A percentile compares a stretch with the other conserved stretches of the same genome.
Evolutionary conservation across 768 basidiomycete genomes (phyloP).

Genomic region (Amanita inopinata): DNA sequence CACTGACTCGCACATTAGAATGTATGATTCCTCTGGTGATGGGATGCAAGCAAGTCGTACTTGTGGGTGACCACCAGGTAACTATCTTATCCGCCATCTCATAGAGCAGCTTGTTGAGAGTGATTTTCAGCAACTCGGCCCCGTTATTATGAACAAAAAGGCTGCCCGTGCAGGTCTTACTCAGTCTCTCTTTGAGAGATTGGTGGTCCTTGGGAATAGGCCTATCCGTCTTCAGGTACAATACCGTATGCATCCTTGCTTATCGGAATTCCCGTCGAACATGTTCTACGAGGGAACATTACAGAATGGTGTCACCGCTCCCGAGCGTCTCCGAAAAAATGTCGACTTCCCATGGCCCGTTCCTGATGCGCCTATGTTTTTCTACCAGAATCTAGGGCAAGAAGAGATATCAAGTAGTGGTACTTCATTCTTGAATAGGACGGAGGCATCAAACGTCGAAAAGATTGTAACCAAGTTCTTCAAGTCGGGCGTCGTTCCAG

Average conservation of each 20-base stretch:
- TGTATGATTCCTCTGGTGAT: constrained; percentile 99
- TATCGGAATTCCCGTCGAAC: constrained; percentile 98
- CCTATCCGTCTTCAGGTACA: constrained; percentile 99
- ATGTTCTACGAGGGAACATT: constrained; percentile 99
- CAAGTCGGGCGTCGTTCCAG: constrained; percentile 94
- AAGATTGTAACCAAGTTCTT: constrained; percentile 99
- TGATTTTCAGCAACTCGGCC: constrained; percentile 71
- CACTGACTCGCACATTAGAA: constrained; percentile 39
- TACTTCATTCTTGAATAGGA: constrained; percentile 97
- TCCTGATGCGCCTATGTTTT: constrained; percentile 98
- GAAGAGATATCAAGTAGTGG: constrained; percentile 99
- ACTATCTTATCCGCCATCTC: constrained; percentile 12
- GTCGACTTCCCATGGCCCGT: constrained; percentile 99
- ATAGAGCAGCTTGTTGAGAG: no score
- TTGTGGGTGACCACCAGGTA: constrained; percentile 89
- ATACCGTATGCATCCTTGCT: constrained; percentile 99
- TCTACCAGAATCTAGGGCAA: constrained; percentile 98
- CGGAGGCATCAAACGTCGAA: constrained; percentile 97
- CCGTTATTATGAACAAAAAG: constrained; percentile 99
- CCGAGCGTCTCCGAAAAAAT: constrained; percentile 93
- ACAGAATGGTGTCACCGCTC: constrained; percentile 98
- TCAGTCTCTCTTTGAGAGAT: constrained; percentile 95
- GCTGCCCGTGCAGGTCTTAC: constrained; percentile 98
- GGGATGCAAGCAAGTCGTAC: constrained; percentile 96
- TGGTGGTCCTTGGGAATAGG: constrained; percentile 89